Conservation (phyloP, 495 filamentous ascomycete species). For the Trichoderma gamsii region DNA sequence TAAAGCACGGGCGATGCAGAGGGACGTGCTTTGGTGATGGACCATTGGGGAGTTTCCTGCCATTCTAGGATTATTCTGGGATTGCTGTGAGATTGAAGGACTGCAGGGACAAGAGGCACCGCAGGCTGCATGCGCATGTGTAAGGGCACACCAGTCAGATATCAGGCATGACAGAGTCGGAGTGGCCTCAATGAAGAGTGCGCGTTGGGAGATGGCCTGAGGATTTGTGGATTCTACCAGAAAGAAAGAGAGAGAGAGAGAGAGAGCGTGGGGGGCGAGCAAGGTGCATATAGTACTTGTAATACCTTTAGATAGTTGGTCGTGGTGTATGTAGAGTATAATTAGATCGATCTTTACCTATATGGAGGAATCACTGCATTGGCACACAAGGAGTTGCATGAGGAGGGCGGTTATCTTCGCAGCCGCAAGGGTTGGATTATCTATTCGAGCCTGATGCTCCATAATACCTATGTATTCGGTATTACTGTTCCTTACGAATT, state of each 20-base stretch:
- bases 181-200: background rate
- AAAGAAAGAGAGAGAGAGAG: background rate
- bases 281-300: background rate
- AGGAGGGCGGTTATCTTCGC: too few species aligned
- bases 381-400: too few species aligned
- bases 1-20: background rate
- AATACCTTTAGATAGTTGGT: too few species aligned
- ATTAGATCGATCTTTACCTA: too few species aligned
- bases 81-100: slow-evolving; percentile 1
- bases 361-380: too few species aligned
- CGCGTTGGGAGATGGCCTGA: background rate
- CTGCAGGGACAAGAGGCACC: background rate
- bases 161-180: background rate
- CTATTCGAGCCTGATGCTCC: too few species aligned
- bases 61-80: background rate
- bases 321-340: too few species aligned
- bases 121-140: too few species aligned
- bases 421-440: too few species aligned
- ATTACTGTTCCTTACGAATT: too few species aligned
- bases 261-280: background rate
- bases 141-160: background rate
- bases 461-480: too few species aligned
- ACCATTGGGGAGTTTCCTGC: background rate
- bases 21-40: slow-evolving; percentile 6
- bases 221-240: background rate